Conservation (phyloP, 1,284 basidiomycete species). For the Ceratobasidium sp. region DNA sequence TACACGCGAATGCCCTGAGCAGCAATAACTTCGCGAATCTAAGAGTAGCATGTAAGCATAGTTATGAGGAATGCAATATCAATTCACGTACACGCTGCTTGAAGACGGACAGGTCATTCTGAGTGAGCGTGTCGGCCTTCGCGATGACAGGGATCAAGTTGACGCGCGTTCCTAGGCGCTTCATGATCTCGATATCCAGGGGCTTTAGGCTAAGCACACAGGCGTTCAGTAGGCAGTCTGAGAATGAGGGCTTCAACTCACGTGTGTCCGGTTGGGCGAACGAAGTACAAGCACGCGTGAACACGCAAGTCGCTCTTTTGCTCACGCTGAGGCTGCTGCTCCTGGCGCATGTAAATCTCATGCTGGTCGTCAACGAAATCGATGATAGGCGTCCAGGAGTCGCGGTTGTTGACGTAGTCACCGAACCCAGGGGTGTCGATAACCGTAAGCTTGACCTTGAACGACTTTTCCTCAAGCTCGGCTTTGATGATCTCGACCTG, state of each 20-base stretch:
- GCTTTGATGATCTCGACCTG: slow-evolving; percentile 93
- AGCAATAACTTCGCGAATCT: slow-evolving; percentile 90
- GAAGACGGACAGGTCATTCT: slow-evolving; percentile 89
- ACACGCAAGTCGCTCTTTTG: slow-evolving; percentile 97
- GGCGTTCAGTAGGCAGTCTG: slow-evolving; percentile 38
- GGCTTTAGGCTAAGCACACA: slow-evolving; percentile 81
- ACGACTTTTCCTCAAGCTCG: slow-evolving; percentile 97
- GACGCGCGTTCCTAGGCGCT: slow-evolving; percentile 93
- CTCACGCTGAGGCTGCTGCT: slow-evolving; percentile 94
- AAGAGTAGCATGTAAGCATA: slow-evolving; percentile 30
- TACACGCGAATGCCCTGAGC: slow-evolving; percentile 97
- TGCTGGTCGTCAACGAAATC: slow-evolving; percentile 99
- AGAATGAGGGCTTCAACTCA: slow-evolving; percentile 58
- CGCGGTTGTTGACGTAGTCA: slow-evolving; percentile 99
- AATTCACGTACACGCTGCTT: slow-evolving; percentile 82
- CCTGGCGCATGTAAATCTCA: slow-evolving; percentile 99
- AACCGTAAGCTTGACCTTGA: slow-evolving; percentile 99
- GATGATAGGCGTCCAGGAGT: slow-evolving; percentile 97
- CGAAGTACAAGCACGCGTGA: slow-evolving; percentile 98
- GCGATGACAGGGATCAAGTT: slow-evolving; percentile 98
- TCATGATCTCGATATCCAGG: slow-evolving; percentile 99
- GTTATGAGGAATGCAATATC: not conserved
- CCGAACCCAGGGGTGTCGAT: slow-evolving; percentile 99
- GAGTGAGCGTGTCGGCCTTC: slow-evolving; percentile 96
- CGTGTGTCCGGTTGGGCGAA: slow-evolving; percentile 96